Conservation (phyloP, 345 rosid species). For the Toxicodendron radicans region DNA sequence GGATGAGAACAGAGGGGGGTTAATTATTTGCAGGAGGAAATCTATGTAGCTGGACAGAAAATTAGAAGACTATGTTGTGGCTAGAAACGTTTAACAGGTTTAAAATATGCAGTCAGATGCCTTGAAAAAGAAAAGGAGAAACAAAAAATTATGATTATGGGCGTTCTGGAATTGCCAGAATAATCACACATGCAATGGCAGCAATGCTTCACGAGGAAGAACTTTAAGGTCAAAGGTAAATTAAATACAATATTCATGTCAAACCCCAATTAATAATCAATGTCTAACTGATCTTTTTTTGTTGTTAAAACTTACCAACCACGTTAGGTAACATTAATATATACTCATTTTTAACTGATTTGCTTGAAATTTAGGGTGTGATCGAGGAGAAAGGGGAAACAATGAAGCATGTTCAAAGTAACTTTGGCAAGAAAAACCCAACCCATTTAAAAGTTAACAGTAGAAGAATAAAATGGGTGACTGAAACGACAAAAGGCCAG, state of each 20-base stretch:
- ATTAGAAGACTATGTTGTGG: no score
- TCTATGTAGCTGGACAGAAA: not conserved
- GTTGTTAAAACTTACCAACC: not conserved
- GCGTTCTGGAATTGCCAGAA: not conserved
- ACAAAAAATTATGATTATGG: not conserved
- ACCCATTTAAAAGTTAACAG: not conserved
- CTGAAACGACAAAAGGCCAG: slow-evolving; percentile 27
- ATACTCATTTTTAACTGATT: not conserved
- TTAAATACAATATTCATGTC: not conserved
- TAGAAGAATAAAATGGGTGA: slow-evolving; percentile 20
- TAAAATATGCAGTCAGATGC: not conserved
- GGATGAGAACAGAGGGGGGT: no score
- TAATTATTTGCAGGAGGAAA: no score
- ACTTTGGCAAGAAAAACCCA: not conserved
- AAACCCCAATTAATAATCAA: not conserved
- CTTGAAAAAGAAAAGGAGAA: no score
- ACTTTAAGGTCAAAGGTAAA: not conserved
- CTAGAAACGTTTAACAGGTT: not conserved
- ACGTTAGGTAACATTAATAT: not conserved
- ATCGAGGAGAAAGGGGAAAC: no score
- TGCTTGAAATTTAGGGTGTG: not conserved
- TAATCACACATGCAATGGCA: not conserved
- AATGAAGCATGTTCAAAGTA: not conserved
- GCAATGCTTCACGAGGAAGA: not conserved
- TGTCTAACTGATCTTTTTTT: not conserved